phyloP scores from a whole-genome alignment of 306 rosid genomes.

The Hippophae gyantsensis region DNA sequence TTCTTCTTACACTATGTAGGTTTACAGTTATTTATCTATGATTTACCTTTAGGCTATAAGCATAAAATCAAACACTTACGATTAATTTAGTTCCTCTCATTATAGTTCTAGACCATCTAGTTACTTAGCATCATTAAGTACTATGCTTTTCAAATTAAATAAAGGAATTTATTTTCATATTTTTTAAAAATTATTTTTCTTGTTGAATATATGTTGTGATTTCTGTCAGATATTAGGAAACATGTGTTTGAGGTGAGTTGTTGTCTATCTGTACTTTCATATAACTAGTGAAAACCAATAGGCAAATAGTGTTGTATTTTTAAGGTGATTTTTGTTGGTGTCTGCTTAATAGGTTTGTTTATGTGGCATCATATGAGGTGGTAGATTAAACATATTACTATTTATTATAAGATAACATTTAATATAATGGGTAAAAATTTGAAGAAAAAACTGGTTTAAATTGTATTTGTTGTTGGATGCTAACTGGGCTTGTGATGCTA shows the following conservation, averaged over 20 bases:
- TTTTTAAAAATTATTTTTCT: constrained; percentile 10
- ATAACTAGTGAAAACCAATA: background rate
- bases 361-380: constrained; percentile 4
- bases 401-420: constrained; percentile 17
- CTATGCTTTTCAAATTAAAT: constrained; percentile 4
- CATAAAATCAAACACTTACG: too few species aligned
- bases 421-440: background rate
- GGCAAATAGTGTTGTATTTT: constrained; percentile 1
- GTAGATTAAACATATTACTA: constrained; percentile 5
- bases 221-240: constrained; percentile 63
- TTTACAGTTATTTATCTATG: too few species aligned
- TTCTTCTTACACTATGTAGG: too few species aligned
- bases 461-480: background rate
- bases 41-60: too few species aligned
- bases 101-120: background rate
- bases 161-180: constrained; percentile 4
- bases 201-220: constrained; percentile 19
- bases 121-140: constrained; percentile 7
- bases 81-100: too few species aligned
- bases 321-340: background rate
- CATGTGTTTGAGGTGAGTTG: constrained; percentile 60
- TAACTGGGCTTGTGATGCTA: too few species aligned
- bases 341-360: background rate
- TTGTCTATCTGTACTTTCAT: constrained; percentile 13
- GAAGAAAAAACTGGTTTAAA: constrained; percentile 3